Evolutionary conservation across 371 early-diverging fungal genomes (phyloP).

Genomic region (Choanephora cucurbitarum): DNA sequence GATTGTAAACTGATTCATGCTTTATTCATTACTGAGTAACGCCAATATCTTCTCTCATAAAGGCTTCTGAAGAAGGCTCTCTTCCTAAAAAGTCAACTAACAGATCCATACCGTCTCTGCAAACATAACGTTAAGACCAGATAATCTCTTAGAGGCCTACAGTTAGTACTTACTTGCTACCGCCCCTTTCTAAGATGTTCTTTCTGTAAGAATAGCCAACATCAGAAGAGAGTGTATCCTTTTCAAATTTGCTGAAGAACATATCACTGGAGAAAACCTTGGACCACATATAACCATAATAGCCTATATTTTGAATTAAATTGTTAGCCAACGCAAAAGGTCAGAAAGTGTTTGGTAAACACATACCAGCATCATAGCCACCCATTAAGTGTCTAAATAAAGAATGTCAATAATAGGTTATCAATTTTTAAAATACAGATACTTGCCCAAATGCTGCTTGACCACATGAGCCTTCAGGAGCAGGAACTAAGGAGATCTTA

Average conservation of each 20-base stretch:
- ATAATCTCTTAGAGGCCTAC: too few relatives aligned
- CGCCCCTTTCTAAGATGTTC: conserved; percentile 70
- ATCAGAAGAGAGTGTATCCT: conserved; percentile 56
- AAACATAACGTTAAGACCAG: too few relatives aligned
- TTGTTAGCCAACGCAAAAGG: too few relatives aligned
- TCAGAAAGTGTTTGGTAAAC: too few relatives aligned
- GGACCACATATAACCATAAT: conserved; percentile 73
- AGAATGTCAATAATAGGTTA: conserved; percentile 2
- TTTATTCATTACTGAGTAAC: conserved; percentile 19
- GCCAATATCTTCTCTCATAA: conserved; percentile 60
- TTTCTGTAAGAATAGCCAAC: conserved; percentile 66
- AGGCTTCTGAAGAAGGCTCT: conserved; percentile 80
- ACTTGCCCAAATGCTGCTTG: conserved; percentile 55
- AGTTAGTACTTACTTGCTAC: conserved; percentile 56
- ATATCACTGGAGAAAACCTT: conserved; percentile 88
- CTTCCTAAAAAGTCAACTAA: conserved; percentile 80
- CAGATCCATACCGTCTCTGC: conserved; percentile 71
- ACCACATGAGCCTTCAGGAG: conserved; percentile 50
- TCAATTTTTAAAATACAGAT: too few relatives aligned
- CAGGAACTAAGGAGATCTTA: conserved; percentile 61
- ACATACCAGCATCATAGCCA: conserved; percentile 75
- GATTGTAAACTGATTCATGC: too few relatives aligned
- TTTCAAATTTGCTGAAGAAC: conserved; percentile 74
- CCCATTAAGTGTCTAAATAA: conserved; percentile 87
- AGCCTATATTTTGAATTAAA: too few relatives aligned